Base-by-base conservation (phyloP, 805 yeast species). In the Kuraishia capsulata region DNA sequence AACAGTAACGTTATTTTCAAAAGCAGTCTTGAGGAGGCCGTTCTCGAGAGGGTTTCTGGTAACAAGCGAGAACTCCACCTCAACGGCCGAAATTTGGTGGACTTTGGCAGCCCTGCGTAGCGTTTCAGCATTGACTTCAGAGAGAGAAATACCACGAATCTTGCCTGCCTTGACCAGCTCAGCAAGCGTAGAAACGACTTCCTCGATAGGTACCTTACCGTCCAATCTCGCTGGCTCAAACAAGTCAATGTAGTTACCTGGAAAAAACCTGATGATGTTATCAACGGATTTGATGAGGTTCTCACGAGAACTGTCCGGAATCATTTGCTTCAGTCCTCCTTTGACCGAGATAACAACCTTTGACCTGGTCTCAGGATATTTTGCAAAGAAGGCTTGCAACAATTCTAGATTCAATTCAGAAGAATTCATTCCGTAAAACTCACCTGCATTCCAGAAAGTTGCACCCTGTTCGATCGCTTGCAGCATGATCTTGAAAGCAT, bases 161-260 rank as follows among this genome's bases (percentile, higher is more conserved):
- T 62, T 66, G 14, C 94, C 94, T 8, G 64, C 57, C 41, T 80
- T 74, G 37, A 83, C 73, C 40, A 66, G 70, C 41, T 75, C 77
- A 40, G 70, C 69, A 43, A 87, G 61, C 35, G 71, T 71, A 20
- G 62, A 61, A 33, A 84, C 65, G 0, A 80, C 68, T 16, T 78
- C 76, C 40, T 76, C 85, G 41, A 76, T 61, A 1, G 85, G 76
- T 14, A 66, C 68, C 1, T 51, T 59, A 3, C 57, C 59, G 49
- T 81, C 89, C 28, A 84, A 64, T 56, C 96, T 75, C 3, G 94
- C 87, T 26, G 76, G 69, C 52, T 83, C 87, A 56, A 73, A 88
- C 40, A 81, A 51, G 40, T 78, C 86, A 36, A 74, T 50, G 34
- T 53, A 61, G 13, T 48, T 41, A 31, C 38, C 46, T n/a, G 72